phyloP scores from a whole-genome alignment of 352 stramenopile genomes.

The Globisporangium mamillatum region DNA sequence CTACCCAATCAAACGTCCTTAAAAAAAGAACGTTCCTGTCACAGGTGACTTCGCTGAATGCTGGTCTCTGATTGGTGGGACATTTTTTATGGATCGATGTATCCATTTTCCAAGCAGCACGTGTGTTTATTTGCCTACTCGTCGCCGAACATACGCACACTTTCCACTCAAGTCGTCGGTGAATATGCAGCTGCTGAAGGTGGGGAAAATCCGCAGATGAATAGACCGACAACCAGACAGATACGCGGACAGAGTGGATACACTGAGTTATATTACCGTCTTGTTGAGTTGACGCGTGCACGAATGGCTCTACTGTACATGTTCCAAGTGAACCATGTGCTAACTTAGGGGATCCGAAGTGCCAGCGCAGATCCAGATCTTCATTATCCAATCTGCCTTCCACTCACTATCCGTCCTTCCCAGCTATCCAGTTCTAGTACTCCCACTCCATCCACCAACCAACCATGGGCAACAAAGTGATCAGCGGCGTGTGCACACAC shows the following conservation, averaged over 20 bases:
- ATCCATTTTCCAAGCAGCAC: background rate
- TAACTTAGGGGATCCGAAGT: background rate
- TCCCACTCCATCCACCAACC: background rate
- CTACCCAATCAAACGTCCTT: background rate
- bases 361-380: background rate
- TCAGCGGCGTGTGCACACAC: background rate
- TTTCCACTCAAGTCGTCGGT: background rate
- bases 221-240: background rate
- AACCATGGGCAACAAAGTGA: conserved; percentile 10
- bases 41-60: background rate
- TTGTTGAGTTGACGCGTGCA: background rate
- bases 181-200: background rate
- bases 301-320: background rate
- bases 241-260: background rate
- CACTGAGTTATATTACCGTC: no score
- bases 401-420: no score
- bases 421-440: no score
- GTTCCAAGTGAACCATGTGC: background rate
- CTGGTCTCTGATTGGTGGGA: background rate
- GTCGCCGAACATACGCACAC: background rate
- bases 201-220: background rate
- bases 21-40: conserved; percentile 3
- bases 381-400: conserved; percentile 1
- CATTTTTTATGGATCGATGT: background rate
- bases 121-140: background rate